These are phyloP conservation scores for Suillus weaverae DNA, from an alignment of 768 basidiomycete species.

Conservation along the genomic window DNA sequence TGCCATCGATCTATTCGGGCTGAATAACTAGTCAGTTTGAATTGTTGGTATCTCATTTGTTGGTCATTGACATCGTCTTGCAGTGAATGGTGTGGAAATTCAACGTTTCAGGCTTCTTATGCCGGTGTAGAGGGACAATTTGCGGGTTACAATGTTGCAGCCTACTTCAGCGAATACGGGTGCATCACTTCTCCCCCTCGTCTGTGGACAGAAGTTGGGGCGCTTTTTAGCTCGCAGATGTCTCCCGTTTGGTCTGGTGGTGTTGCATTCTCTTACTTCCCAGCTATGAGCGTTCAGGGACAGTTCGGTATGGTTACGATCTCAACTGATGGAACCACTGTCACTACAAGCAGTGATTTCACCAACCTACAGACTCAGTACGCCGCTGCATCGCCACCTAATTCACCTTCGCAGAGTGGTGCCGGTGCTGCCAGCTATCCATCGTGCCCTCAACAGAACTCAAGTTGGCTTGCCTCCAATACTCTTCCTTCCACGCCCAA, in stretches of 20 bases:
- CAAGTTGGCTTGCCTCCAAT: slow-evolving; percentile 62
- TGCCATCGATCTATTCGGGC: slow-evolving; percentile 81
- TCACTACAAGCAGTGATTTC: slow-evolving; percentile 71
- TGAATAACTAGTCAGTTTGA: slow-evolving; percentile 77
- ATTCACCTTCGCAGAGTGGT: slow-evolving; percentile 56
- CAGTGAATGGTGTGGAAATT: slow-evolving; percentile 83
- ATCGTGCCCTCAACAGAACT: slow-evolving; percentile 62
- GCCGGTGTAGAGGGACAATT: slow-evolving; percentile 53
- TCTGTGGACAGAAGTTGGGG: slow-evolving; percentile 77
- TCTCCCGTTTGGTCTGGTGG: slow-evolving; percentile 85
- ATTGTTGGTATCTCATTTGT: background rate
- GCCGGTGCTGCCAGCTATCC: slow-evolving; percentile 53
- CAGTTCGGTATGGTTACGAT: slow-evolving; percentile 87
- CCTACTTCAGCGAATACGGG: slow-evolving; percentile 91
- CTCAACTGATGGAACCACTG: slow-evolving; percentile 60
- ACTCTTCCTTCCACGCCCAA: slow-evolving; percentile 85
- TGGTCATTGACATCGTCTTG: slow-evolving; percentile 16
- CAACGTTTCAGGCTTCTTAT: slow-evolving; percentile 58
- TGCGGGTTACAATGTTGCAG: slow-evolving; percentile 68
- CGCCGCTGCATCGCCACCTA: slow-evolving; percentile 52
- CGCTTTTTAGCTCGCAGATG: slow-evolving; percentile 74
- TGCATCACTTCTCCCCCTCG: slow-evolving; percentile 63
- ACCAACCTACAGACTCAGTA: slow-evolving; percentile 64
- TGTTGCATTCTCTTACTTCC: slow-evolving; percentile 89
- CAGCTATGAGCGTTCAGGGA: slow-evolving; percentile 67